Evolutionary conservation across 306 rosid genomes (phyloP), one percentile per base, ranked within the genome.

Genomic region (Quercus dentata): DNA sequence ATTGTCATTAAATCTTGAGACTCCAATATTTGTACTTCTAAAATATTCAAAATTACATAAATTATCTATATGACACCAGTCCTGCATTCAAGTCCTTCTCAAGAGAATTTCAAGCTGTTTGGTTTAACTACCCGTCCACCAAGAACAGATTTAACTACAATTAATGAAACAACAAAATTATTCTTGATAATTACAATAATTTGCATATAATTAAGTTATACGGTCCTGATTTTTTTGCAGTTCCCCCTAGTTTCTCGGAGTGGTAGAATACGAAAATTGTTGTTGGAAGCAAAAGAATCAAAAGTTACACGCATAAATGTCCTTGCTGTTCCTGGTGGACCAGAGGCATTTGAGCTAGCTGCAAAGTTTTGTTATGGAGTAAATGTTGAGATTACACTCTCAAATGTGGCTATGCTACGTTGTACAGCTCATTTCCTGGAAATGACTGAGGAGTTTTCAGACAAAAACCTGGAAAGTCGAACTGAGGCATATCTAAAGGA

Each of bases 361-460:
- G 98, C 98, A 11, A 96, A 91, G 69, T 93, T 93, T 85, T 96
- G 99, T 67, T 96, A 96, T 76, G 97, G 99, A 74, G 75, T 91
- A 23, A 85, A 83, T 49, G 74, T 90, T 25, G 99, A 96, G 80
- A 83, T 96, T 71, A 93, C 90, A 38, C 86, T 85, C 68, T 86
- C 94, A 79, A 96, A 96, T 64, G 87, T 90, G 18, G 97, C 98
- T 20, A 87, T 85, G 91, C 89, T 96, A 46, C 90, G 88, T 56
- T 96, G 98, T 57, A 86, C 83, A 19, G 85, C 98, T 2, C 92
- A 89, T 74, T 91, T 84, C 80, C 88, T 96, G 21, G 92, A 91
- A 83, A 96, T 96, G 99, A 91, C 99, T 5, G 99, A 96, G 57
- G 99, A 93, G 4, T 90, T 84, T 5, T 84, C 92, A 0, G 99